phyloP scores from a whole-genome alignment of 2,329 filamentous ascomycete genomes.

The Coccinonectria pachysandricola region DNA sequence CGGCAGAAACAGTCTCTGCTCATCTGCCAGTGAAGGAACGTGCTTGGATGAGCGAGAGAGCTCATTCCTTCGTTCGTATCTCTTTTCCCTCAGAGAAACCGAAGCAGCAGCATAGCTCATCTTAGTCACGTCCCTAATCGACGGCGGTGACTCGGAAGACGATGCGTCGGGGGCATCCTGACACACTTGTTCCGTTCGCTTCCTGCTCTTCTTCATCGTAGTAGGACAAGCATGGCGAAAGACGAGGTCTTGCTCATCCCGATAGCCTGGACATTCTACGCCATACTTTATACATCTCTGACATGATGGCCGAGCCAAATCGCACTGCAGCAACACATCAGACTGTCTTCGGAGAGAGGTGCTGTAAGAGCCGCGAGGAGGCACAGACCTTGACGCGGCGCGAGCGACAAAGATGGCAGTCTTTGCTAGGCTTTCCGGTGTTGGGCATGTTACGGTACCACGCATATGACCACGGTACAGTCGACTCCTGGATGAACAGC shows the following conservation, averaged over 20 bases:
- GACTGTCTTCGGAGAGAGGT: too few relatives aligned
- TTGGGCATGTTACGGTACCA: too few relatives aligned
- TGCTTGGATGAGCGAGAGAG: too few relatives aligned
- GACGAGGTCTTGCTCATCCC: conserved; percentile 29
- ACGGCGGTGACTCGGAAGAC: conserved; percentile 3
- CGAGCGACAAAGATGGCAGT: conserved; percentile 31
- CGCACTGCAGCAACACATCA: too few relatives aligned
- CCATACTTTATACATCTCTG: conserved; percentile 32
- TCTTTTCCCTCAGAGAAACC: too few relatives aligned
- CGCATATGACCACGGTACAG: too few relatives aligned
- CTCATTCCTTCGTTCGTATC: too few relatives aligned
- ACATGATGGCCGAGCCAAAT: conserved; percentile 29
- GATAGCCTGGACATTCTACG: conserved; percentile 28
- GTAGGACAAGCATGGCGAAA: conserved; percentile 26
- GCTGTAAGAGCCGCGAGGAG: neutral
- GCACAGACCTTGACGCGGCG: conserved; percentile 30
- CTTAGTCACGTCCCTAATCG: too few relatives aligned
- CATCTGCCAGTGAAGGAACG: conserved; percentile 3
- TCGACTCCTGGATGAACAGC: too few relatives aligned
- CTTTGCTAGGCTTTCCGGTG: conserved; percentile 29
- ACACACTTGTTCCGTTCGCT: conserved; percentile 10
- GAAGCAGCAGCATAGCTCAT: too few relatives aligned
- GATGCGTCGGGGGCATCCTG: conserved; percentile 5
- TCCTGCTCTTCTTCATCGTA: conserved; percentile 22
- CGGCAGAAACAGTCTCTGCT: too few relatives aligned